Evolutionary conservation across 225 moss, liverwort and hornwort species (phyloP), one percentile per base, ranked within the genome.

Genomic region (Rhytidiadelphus loreus): DNA sequence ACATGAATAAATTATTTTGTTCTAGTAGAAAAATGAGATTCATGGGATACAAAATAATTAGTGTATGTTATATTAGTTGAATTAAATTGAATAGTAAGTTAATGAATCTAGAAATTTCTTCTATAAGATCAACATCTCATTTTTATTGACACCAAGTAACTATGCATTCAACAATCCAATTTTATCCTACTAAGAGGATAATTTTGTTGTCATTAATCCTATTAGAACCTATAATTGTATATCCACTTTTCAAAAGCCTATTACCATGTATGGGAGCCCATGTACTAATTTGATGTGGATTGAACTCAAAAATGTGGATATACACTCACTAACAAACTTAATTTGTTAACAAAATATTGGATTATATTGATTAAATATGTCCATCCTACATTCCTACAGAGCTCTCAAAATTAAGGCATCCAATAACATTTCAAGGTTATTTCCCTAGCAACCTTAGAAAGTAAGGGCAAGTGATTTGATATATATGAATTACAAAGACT

Each of bases 61-160:
- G 11, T 41, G 4, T 14, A 69, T 39, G 11, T 23, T 69, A 23
- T 12, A 41, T 25, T 70, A 25, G 15, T 41, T 41, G 8, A 41
- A 25, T 41, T 41, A 43, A 71, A 2, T 70, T 70, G 41, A 26
- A 0, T 39, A 23, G 39, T 52, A 52, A 52, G 52, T 39, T 69
- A 22, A 2, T 4, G 7, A 70, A 13, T 43, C 8, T 16, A 16
- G 6, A 43, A 1, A 16, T 26, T 71, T 71, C 5, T 0, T 43
- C 9, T 0, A 43, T 28, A 72, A 44, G 44, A 71, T 6, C 0
- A 43, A 9, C 9, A 3, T 71, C 71, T 43, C 0, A 0, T 28
- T 71, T 28, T 28, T 71, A 43, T 28, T 71, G 16, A 72, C 2
- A 16, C 3, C 2, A 17, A 2, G 1, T 28, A 28, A 44, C 15